Evolutionary conservation across 2,329 filamentous ascomycete species (phyloP).

Genomic region (Sarocladium strictum): DNA sequence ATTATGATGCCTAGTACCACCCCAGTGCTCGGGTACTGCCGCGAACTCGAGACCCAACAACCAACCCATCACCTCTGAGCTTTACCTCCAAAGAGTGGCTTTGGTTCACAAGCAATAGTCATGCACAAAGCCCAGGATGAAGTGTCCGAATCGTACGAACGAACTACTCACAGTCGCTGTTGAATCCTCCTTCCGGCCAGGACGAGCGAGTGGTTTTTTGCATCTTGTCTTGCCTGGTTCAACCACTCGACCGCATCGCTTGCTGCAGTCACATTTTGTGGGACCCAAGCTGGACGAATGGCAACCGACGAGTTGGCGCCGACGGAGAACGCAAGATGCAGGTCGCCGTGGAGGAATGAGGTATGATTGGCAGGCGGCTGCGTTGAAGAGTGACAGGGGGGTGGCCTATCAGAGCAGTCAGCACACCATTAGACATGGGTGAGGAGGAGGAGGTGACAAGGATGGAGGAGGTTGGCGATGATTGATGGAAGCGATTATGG

Average conservation of each 20-base stretch:
- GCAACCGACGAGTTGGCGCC: constrained; percentile 4
- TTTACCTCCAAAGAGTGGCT: neutral
- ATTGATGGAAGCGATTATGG: too few relatives aligned
- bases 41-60: neutral
- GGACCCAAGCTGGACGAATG: constrained; percentile 3
- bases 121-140: neutral
- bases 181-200: neutral
- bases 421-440: neutral
- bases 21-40: neutral
- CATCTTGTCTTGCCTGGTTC: neutral
- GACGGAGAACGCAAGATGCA: constrained; percentile 8
- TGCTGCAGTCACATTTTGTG: neutral
- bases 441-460: neutral
- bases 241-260: neutral
- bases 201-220: neutral
- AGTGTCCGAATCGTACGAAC: neutral
- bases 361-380: constrained; percentile 2
- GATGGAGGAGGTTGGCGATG: neutral
- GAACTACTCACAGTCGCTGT: neutral
- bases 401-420: neutral
- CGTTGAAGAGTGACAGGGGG: neutral
- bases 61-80: neutral
- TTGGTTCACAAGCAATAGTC: neutral
- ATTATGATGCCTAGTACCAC: neutral
- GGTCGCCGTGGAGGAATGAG: neutral